Percentiles rank a stretch among this genome's conserved stretches.
These are phyloP conservation scores for Microdochium trichocladiopsis DNA, from an alignment of 2,329 filamentous ascomycete species.

Conservation along the genomic window DNA sequence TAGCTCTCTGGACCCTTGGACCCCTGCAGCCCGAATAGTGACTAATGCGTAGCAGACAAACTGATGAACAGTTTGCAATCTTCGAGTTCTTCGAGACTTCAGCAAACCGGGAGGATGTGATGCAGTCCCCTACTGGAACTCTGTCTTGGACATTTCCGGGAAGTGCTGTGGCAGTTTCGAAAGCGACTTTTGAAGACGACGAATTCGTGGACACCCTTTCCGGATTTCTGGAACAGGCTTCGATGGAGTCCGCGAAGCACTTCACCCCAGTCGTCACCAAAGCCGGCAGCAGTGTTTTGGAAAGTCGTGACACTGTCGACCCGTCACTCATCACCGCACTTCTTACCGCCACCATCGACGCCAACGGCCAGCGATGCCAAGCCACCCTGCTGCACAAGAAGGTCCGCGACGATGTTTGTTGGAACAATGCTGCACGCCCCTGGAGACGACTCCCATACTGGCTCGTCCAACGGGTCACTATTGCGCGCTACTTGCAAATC, in stretches of 20 bases:
- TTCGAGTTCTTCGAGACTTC: slow-evolving; percentile 53
- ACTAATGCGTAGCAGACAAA: slow-evolving; percentile 2
- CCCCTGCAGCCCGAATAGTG: neutral
- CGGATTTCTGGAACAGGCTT: slow-evolving; percentile 46
- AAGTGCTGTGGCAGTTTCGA: slow-evolving; percentile 32
- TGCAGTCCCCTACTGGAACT: slow-evolving; percentile 31
- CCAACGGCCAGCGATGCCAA: slow-evolving; percentile 32
- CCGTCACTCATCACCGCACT: slow-evolving; percentile 51
- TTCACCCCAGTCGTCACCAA: slow-evolving; percentile 47
- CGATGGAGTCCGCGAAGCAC: slow-evolving; percentile 38
- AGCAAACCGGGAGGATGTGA: slow-evolving; percentile 35
- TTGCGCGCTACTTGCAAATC: slow-evolving; percentile 38
- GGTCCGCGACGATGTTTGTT: slow-evolving; percentile 54
- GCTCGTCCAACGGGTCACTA: slow-evolving; percentile 51
- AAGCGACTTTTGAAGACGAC: slow-evolving; percentile 22
- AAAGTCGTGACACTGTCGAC: slow-evolving; percentile 47
- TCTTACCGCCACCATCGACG: slow-evolving; percentile 50
- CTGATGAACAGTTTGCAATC: slow-evolving; percentile 21
- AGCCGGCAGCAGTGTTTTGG: slow-evolving; percentile 35
- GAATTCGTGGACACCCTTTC: slow-evolving; percentile 40
- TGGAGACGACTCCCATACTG: slow-evolving; percentile 57
- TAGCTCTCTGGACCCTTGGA: neutral
- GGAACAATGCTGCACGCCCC: slow-evolving; percentile 37
- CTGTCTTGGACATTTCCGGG: slow-evolving; percentile 49
- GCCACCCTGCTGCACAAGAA: slow-evolving; percentile 41